These are phyloP conservation scores for Rheum nobile DNA, from an alignment of 148 eudicot species.

Conservation along the genomic window DNA sequence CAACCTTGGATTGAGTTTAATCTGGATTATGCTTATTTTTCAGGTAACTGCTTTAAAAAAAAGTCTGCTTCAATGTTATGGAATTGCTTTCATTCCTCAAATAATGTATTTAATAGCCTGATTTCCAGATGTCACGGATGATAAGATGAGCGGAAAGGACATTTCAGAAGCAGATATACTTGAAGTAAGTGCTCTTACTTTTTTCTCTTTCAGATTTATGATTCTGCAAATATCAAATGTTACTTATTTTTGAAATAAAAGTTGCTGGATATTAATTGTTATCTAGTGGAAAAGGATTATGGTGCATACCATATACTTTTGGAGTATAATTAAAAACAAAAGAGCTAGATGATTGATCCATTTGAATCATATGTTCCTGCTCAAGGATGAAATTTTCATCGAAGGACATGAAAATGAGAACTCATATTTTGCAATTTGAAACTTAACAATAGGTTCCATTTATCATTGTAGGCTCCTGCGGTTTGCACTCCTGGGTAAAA, in stretches of 20 bases:
- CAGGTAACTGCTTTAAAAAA: conserved; percentile 34
- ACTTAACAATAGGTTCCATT: not conserved
- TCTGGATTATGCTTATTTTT: conserved; percentile 11
- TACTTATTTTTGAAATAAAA: not conserved
- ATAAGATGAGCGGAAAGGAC: conserved; percentile 73
- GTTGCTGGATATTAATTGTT: not conserved
- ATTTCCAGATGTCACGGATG: conserved; percentile 91
- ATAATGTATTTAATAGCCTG: conserved; percentile 45
- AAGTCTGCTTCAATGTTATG: conserved; percentile 26
- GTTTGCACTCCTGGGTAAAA: not conserved
- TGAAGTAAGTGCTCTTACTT: conserved; percentile 51
- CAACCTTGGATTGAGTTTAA: not conserved
- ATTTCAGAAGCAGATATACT: conserved; percentile 68
- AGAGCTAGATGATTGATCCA: no score
- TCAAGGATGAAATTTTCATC: not conserved
- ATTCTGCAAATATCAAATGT: not conserved
- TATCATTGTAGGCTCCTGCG: not conserved
- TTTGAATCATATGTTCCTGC: not conserved
- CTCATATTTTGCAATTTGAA: not conserved
- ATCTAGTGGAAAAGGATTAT: not conserved
- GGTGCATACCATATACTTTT: not conserved
- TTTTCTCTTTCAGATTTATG: not conserved
- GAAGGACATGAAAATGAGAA: not conserved
- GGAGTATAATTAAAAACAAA: no score
- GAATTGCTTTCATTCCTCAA: conserved; percentile 28